These are phyloP conservation scores for Acanthamoeba divionensis DNA, from an alignment of 208 protist species.

Conservation along the genomic window DNA sequence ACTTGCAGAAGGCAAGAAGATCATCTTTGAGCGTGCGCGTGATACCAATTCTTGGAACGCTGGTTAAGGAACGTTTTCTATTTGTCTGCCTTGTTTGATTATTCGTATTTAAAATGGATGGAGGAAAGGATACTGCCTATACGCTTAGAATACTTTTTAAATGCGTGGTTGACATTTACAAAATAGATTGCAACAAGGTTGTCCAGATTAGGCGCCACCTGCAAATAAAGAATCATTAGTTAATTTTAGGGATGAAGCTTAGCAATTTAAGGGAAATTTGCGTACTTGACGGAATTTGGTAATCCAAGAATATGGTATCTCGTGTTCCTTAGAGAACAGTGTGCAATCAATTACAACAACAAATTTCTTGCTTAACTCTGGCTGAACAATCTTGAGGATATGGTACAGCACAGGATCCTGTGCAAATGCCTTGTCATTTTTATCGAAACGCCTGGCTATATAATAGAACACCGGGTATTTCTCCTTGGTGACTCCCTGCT, in stretches of 20 bases:
- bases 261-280: too few relatives aligned
- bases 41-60: not conserved
- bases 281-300: constrained; percentile 67
- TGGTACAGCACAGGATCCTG: constrained; percentile 48
- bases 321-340: constrained; percentile 50
- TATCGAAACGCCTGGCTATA: constrained; percentile 50
- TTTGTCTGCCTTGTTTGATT: too few relatives aligned
- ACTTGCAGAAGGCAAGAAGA: not conserved
- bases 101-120: too few relatives aligned
- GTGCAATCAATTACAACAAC: constrained; percentile 67
- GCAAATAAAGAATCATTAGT: too few relatives aligned
- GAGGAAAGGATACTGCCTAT: not conserved
- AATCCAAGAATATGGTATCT: constrained; percentile 63
- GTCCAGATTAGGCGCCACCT: constrained; percentile 42
- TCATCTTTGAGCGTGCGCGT: not conserved
- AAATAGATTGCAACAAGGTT: constrained; percentile 46
- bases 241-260: too few relatives aligned
- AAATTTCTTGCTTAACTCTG: constrained; percentile 22
- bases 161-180: constrained; percentile 44
- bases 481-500: constrained; percentile 58
- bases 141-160: constrained; percentile 69
- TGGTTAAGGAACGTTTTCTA: too few relatives aligned
- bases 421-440: not conserved
- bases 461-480: constrained; percentile 67
- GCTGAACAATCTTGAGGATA: constrained; percentile 64